Evolutionary conservation across 352 stramenopile species (phyloP), one percentile per base, ranked within the genome.

Genomic region (Phytophthora meadii): DNA sequence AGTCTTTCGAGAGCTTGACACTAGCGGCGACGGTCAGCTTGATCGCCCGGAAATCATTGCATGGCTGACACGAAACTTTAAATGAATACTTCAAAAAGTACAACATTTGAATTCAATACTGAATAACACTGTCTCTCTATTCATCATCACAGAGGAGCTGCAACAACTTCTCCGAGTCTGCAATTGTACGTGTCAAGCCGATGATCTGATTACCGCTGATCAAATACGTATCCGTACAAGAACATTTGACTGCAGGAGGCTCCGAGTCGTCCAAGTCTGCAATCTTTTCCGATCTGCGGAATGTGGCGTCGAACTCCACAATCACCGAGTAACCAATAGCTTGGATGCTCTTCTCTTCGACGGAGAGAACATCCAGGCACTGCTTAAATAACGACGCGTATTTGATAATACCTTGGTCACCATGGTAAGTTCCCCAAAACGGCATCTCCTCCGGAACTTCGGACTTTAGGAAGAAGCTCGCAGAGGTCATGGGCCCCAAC

Each of bases 361-460:
- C 79, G 0, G 76, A 72, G 1, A 86, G 54, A 11, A 92, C 84
- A 37, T 77, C 62, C 10, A 94, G 62, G 36, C 81, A 91, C 6
- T 78, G 74, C 10, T 79, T 81, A 46, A 94, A 84, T 53, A 94
- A 64, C 25, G 86, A 89, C 8, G 64, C 75, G 59, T 92, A 94
- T 56, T 94, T 90, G 54, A 61, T 82, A 19, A 92, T 77, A 1
- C 84, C 86, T 30, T 82, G 67, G 7, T 72, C 63, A 8, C 86
- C 83, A 27, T 90, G 73, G 54, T 89, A 94, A 2, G 78, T 89
- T 25, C 86, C 85, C 83, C 83, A 94, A 49, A 94, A 92, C 2
- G 86, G 86, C 22, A 94, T 76, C 51, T 92, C 86, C 56, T 94
- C 86, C 0, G 83, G 83, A 1, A 94, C 86, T 30, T 92, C 86